A percentile compares a stretch with the other conserved stretches of the same genome.
These are phyloP conservation scores for Diutina sp. DNA, from an alignment of 1,139 yeast species.

Conservation along the genomic window DNA sequence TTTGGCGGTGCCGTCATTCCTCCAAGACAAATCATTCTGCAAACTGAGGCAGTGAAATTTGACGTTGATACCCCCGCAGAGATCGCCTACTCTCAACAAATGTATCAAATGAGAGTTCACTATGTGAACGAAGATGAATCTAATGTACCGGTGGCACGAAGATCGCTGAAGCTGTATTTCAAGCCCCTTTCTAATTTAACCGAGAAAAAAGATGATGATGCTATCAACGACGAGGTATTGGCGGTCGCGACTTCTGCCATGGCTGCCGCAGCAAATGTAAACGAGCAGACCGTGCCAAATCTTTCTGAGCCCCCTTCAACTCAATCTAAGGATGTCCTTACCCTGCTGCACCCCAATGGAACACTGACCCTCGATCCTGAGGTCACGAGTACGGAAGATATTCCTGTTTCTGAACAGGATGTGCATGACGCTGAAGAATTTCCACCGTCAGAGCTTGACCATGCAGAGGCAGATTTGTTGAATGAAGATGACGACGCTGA, in stretches of 20 bases:
- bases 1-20: conserved; percentile 44
- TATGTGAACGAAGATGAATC: conserved; percentile 40
- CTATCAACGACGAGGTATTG: not conserved
- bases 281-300: not conserved
- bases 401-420: not conserved
- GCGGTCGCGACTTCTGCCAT: not conserved
- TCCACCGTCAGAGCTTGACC: not conserved
- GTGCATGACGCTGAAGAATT: not conserved
- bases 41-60: conserved; percentile 27
- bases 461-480: not conserved
- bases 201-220: not conserved
- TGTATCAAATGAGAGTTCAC: conserved; percentile 48
- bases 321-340: not conserved
- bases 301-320: not conserved
- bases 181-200: not conserved
- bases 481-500: not conserved
- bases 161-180: not conserved
- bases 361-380: not conserved
- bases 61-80: conserved; percentile 68
- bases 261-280: not conserved
- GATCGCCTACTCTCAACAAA: conserved; percentile 53
- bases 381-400: not conserved
- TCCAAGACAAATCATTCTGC: conserved; percentile 24
- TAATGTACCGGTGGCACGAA: conserved; percentile 6
- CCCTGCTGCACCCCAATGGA: not conserved